Evolutionary conservation across 371 early-diverging fungal species (phyloP).

Genomic region (Mucor racemosus): DNA sequence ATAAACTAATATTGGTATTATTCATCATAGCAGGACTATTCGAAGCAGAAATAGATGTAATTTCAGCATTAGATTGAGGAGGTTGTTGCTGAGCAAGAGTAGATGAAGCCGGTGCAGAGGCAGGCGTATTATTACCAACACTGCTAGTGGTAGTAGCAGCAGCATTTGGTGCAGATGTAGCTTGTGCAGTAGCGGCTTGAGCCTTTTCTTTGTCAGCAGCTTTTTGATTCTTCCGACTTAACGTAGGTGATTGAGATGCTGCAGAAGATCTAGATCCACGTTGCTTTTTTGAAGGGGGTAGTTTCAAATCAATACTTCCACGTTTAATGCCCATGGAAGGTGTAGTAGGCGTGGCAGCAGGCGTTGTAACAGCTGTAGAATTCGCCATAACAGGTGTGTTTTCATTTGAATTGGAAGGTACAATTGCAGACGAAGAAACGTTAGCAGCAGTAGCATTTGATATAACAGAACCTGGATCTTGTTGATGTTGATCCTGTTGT

Average conservation of each 20-base stretch:
- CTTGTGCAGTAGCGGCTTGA: background rate
- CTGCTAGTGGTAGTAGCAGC: too few species aligned
- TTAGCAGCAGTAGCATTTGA: background rate
- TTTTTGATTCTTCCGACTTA: conserved; percentile 24
- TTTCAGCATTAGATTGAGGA: background rate
- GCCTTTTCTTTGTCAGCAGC: conserved; percentile 12
- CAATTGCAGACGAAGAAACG: background rate
- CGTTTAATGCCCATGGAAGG: conserved; percentile 36
- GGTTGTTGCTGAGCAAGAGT: conserved; percentile 13
- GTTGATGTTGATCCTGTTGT: conserved; percentile 10
- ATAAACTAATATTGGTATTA: background rate
- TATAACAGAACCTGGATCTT: background rate
- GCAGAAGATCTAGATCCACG: conserved; percentile 26
- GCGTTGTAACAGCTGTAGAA: conserved; percentile 6
- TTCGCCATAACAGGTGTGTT: conserved; percentile 12
- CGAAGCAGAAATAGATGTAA: conserved; percentile 7
- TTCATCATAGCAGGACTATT: conserved; percentile 18
- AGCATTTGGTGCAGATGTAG: too few species aligned
- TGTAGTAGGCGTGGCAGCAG: conserved; percentile 3
- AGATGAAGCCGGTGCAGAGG: background rate
- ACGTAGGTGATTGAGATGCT: conserved; percentile 21
- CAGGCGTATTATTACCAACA: background rate
- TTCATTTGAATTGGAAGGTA: conserved; percentile 1
- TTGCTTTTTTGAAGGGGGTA: conserved; percentile 48
- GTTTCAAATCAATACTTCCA: conserved; percentile 47